phyloP scores from a whole-genome alignment of 164 flowering plant species.

The Cinnamomum micranthum region DNA sequence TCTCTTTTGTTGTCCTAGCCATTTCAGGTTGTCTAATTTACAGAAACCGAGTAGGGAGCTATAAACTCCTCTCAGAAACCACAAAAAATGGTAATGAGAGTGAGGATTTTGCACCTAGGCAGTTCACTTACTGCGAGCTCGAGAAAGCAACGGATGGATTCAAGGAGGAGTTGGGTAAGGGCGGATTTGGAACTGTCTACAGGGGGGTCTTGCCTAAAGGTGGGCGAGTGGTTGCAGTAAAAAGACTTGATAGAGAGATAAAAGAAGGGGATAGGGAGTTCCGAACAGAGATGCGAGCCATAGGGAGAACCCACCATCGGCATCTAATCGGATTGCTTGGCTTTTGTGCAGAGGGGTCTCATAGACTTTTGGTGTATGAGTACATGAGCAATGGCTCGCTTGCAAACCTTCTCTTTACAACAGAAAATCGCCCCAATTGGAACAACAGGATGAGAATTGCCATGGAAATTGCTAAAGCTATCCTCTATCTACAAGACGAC shows the following conservation, averaged over 20 bases:
- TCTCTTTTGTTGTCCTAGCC: background rate
- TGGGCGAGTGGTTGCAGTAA: conserved; percentile 13
- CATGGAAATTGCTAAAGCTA: conserved; percentile 19
- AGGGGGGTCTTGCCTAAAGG: background rate
- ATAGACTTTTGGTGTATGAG: conserved; percentile 21
- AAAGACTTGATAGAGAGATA: conserved; percentile 11
- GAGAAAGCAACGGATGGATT: conserved; percentile 10
- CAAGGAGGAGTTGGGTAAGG: conserved; percentile 6
- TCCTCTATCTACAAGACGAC: conserved; percentile 20
- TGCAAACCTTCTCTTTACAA: conserved; percentile 7
- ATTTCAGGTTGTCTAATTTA: background rate
- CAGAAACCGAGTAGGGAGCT: no score
- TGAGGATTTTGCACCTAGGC: background rate
- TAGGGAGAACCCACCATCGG: conserved; percentile 6
- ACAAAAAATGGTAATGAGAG: background rate
- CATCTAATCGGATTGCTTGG: conserved; percentile 6
- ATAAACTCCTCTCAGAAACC: no score
- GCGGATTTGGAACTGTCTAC: conserved; percentile 7
- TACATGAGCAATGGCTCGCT: conserved; percentile 22
- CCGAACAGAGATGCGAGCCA: background rate
- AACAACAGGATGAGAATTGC: conserved; percentile 10
- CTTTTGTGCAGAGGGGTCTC: conserved; percentile 14
- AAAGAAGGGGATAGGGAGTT: conserved; percentile 19
- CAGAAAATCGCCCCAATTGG: conserved; percentile 9
- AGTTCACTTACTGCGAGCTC: conserved; percentile 1